Evolutionary conservation across 129 eudicot genomes (phyloP), one percentile per base, ranked within the genome.

Genomic region (Flaveria robusta): DNA sequence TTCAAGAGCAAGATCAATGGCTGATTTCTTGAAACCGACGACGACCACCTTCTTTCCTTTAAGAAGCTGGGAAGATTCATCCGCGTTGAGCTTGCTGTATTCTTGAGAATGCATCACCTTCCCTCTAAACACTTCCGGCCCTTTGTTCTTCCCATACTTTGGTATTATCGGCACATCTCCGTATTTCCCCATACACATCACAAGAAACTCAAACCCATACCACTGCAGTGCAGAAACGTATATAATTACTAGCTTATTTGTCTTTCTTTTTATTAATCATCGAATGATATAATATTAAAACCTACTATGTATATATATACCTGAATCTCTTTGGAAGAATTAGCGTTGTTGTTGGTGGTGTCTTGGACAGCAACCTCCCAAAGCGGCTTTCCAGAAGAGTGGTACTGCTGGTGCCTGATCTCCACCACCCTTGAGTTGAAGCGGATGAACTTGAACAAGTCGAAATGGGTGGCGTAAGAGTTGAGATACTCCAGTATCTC

Each of bases 321-420:
- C 34, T 29, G 34, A 29, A 29, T 29, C 4, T 29, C 34, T 29
- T 29, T 29, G 5, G 34, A 3, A 42, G 2, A 7, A 6, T 11
- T 1, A 42, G 46, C 46, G 12, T 10, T 42, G 12, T 3, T 6
- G 6, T 11, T 39, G 6, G 43, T 39, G 6, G 3, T 80, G n/a
- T 79, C 83, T 79, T 79, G 90, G 24, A 94, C 96, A 46, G 90
- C 98, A 77, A 94, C 98, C 86, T 94, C 97, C 97, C 97, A 91
- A 6, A 84, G 79, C 2, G 97, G 92, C 14, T 77, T 74, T 55
- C 82, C 82, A 26, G 78, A n/a, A 64, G 46, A 26, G 24, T 4
- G 7, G 22, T 12, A 22, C 10, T 52, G 3, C 2, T 20, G 12
- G 16, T 19, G 91, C 52, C 88, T 87, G 64, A 94, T 85, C 66